phyloP scores from a whole-genome alignment of 352 stramenopile species.

The Phytophthora uliginosa region DNA sequence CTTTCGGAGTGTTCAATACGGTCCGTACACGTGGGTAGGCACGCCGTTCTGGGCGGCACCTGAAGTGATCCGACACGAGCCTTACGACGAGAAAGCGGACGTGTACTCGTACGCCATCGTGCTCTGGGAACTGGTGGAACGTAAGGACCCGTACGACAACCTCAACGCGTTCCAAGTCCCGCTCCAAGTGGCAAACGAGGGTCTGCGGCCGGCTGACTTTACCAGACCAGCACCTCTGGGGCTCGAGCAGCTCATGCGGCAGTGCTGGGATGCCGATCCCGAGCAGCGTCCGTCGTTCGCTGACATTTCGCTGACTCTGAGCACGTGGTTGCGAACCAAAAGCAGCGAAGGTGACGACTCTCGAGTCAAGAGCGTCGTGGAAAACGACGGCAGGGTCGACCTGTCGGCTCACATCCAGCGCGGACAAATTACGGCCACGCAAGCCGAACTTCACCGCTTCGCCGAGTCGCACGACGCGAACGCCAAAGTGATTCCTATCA shows the following conservation, averaged over 20 bases:
- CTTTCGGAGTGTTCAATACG: constrained; percentile 50
- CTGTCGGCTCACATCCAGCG: constrained; percentile 66
- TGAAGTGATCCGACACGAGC: constrained; percentile 82
- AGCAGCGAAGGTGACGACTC: constrained; percentile 25
- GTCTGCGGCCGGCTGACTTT: constrained; percentile 64
- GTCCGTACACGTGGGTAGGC: constrained; percentile 78
- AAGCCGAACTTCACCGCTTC: constrained; percentile 66
- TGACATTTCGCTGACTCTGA: constrained; percentile 67
- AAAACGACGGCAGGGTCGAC: constrained; percentile 41
- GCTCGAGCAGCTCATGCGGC: constrained; percentile 77
- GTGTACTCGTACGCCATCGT: constrained; percentile 85
- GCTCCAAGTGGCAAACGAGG: constrained; percentile 76
- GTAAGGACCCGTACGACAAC: constrained; percentile 75
- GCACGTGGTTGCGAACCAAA: constrained; percentile 58
- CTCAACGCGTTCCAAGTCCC: constrained; percentile 86
- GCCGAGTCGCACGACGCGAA: constrained; percentile 71
- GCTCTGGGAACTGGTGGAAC: constrained; percentile 81
- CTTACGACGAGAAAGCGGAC: constrained; percentile 81
- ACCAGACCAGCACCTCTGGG: constrained; percentile 57
- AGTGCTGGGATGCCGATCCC: constrained; percentile 79
- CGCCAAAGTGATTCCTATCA: constrained; percentile 71
- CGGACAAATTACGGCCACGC: constrained; percentile 53
- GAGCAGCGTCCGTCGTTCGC: constrained; percentile 73
- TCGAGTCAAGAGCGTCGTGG: constrained; percentile 16
- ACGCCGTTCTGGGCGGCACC: constrained; percentile 85